These are phyloP conservation scores for Colletotrichum magnum DNA, from an alignment of 2,329 filamentous ascomycete species.

Conservation along the genomic window DNA sequence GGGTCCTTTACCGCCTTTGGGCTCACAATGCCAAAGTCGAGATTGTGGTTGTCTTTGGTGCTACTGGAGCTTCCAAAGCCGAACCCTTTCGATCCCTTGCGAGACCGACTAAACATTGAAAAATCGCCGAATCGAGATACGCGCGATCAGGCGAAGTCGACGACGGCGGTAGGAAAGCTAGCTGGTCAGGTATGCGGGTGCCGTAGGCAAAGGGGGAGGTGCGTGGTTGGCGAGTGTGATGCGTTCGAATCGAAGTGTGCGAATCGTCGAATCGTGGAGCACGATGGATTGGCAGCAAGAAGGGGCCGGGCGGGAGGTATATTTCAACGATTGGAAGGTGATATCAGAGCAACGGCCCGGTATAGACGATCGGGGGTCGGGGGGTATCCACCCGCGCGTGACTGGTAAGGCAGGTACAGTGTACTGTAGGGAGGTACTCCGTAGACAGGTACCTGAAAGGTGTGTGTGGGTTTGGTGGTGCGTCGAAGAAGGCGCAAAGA, in stretches of 20 bases:
- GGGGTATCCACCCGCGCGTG: constrained; percentile 36
- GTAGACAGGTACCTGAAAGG: background rate
- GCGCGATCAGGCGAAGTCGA: constrained; percentile 16
- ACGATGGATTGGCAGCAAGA: constrained; percentile 7
- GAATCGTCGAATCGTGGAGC: constrained; percentile 26
- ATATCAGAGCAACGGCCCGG: constrained; percentile 34
- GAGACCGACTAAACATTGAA: constrained; percentile 38
- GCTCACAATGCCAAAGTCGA: constrained; percentile 40
- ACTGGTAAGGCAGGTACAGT: constrained; percentile 21
- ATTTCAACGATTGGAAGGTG: constrained; percentile 27
- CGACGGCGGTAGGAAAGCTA: background rate
- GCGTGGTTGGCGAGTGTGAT: background rate
- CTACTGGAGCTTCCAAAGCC: constrained; percentile 38
- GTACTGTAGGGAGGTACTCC: too few relatives aligned
- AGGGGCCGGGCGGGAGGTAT: constrained; percentile 34
- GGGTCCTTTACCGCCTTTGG: constrained; percentile 37
- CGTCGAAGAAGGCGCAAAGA: constrained; percentile 22
- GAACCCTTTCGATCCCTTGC: constrained; percentile 40
- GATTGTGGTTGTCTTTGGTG: constrained; percentile 37
- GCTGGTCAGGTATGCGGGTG: constrained; percentile 5
- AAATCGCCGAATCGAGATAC: constrained; percentile 12
- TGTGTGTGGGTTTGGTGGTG: background rate
- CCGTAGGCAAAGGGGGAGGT: background rate
- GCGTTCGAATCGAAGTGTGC: constrained; percentile 24
- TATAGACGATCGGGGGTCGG: constrained; percentile 30